Evolutionary conservation across 495 filamentous ascomycete genomes (phyloP).

Genomic region (Glonium stellatum): DNA sequence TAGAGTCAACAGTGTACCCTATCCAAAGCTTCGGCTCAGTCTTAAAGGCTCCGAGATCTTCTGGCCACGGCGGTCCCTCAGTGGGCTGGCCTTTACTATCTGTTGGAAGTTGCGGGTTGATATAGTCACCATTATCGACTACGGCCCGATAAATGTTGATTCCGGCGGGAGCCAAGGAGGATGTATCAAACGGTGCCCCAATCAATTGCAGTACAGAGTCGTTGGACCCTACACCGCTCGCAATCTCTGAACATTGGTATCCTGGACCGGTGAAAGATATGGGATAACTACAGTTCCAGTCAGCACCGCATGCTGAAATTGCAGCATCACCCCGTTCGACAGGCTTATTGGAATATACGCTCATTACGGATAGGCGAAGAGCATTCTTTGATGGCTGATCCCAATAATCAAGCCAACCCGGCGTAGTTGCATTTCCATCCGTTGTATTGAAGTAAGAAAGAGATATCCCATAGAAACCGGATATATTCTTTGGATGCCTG

Average conservation of each 20-base stretch:
- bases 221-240: not conserved
- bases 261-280: constrained; percentile 27
- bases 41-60: constrained; percentile 26
- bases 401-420: constrained; percentile 21
- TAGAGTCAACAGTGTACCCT: constrained; percentile 28
- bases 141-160: constrained; percentile 22
- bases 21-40: constrained; percentile 33
- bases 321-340: constrained; percentile 1
- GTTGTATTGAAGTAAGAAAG: constrained; percentile 31
- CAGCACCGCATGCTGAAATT: constrained; percentile 3
- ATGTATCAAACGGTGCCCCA: constrained; percentile 10
- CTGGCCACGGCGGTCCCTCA: not conserved
- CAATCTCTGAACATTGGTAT: constrained; percentile 28
- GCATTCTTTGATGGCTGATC: constrained; percentile 28
- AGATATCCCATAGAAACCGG: constrained; percentile 23
- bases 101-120: not conserved
- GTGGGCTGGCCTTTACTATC: not conserved
- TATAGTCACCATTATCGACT: constrained; percentile 17
- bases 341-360: constrained; percentile 18
- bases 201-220: not conserved
- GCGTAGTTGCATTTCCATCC: constrained; percentile 10
- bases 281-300: constrained; percentile 31
- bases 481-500: constrained; percentile 9
- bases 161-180: constrained; percentile 23
- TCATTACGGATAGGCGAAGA: constrained; percentile 16